Base-by-base conservation (phyloP, 169 alveolate species). In the Eimeria maxima region DNA sequence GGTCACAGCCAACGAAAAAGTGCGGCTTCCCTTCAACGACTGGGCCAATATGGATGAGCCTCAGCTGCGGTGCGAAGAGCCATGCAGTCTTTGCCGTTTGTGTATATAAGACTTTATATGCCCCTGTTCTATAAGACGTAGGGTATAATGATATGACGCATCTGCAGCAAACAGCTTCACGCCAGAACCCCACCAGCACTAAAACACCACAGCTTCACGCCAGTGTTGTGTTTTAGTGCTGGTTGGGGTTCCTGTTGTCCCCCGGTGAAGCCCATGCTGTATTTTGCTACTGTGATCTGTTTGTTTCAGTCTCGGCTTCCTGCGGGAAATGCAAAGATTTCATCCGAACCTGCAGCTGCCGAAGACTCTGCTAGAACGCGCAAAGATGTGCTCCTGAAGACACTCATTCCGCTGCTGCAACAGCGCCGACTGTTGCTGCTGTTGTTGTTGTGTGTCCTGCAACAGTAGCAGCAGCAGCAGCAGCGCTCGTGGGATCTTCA, bases 21-120 rank as follows among this genome's bases (percentile, higher is more conserved):
- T 95, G 29, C 88, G 95, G 50, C 96, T 98, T 88, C 99, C 99
- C 7, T 98, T 98, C 96, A 98, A 98, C 89, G 99, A 98, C 96
- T 98, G 99, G 99, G 97, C 96, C 96, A 95, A 97, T 95, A 97
- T 98, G 98, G 97, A 99, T 38, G 99, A 98, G 89, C 96, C 97
- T n/a, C 98, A 98, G 89, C 97, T 98, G 80, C 95, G 99, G 93
- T 98, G 98, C 97, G 96, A 80, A 97, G 45, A 89, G 97, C 71
- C 98, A 97, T 94, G 96, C 97, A 42, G 98, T 97, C 42, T 47
- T 22, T 6, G 22, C 65, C 55, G 6, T 22, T 7, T 33, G 55
- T 20, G 45, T 20, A 18, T 53, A 0, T 53, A 4, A 22, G 27
- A 4, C 71, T 6, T 80, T 20, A 14, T 47, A 13, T 45, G 24